Conservation (phyloP, 2,329 filamentous ascomycete species). For the Pochonia chlamydosporia region DNA sequence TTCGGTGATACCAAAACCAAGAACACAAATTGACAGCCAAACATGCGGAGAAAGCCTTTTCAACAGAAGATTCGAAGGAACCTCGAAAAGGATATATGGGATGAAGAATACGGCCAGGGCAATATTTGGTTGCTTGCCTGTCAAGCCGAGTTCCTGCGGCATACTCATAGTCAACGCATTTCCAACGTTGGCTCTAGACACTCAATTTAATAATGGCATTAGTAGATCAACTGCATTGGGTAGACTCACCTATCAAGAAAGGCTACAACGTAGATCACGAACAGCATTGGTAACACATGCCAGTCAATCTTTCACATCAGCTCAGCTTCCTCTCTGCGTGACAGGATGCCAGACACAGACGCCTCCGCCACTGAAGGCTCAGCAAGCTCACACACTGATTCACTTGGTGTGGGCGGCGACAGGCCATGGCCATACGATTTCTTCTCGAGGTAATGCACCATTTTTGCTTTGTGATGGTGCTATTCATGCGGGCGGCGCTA, state of each 20-base stretch:
- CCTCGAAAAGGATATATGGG: conserved; percentile 15
- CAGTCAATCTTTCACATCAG: conserved; percentile 5
- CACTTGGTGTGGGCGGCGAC: no score
- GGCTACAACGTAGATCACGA: conserved; percentile 8
- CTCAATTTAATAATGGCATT: neutral
- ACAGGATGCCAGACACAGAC: neutral
- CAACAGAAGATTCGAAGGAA: conserved; percentile 16
- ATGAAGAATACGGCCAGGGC: conserved; percentile 16
- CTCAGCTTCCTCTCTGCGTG: neutral
- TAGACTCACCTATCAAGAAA: conserved; percentile 5
- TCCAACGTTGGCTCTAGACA: conserved; percentile 1
- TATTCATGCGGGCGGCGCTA: no score
- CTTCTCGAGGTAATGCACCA: no score
- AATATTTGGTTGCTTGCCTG: conserved; percentile 11
- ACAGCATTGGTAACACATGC: conserved; percentile 6
- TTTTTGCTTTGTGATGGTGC: no score
- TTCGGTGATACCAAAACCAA: conserved; percentile 7
- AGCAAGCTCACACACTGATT: neutral
- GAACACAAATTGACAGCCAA: conserved; percentile 4
- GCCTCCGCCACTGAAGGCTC: neutral
- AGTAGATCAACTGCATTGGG: neutral
- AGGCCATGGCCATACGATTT: no score
- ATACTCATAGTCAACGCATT: conserved; percentile 8
- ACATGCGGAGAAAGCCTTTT: conserved; percentile 5
- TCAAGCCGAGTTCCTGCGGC: conserved; percentile 7